Evolutionary conservation across 441 rosid genomes (phyloP).

Genomic region (Pelargonium myrrhifolium): DNA sequence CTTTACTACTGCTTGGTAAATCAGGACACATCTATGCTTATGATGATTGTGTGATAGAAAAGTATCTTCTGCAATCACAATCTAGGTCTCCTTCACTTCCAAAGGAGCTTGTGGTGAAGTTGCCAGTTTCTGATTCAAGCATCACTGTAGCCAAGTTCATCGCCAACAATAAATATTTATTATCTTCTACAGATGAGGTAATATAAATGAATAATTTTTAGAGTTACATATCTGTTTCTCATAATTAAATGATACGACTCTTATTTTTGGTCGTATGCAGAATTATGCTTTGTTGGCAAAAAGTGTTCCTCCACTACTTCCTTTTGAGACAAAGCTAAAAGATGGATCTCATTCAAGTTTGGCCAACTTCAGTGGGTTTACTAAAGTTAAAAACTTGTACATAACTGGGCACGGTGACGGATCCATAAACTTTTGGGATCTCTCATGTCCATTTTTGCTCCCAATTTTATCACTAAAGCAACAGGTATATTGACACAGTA

Average conservation of each 20-base stretch:
- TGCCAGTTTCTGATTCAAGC: conserved; percentile 62
- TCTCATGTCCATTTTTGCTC: conserved; percentile 54
- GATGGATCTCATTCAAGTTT: conserved; percentile 36
- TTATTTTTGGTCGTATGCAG: conserved; percentile 27
- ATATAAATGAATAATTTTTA: conserved; percentile 10
- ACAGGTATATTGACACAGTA: conserved; percentile 41
- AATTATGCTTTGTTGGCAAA: conserved; percentile 48
- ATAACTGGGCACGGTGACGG: conserved; percentile 88
- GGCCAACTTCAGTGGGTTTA: conserved; percentile 53
- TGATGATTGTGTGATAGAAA: conserved; percentile 71
- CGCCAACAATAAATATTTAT: conserved; percentile 36
- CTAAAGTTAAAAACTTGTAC: conserved; percentile 68
- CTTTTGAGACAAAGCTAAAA: conserved; percentile 46
- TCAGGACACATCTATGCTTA: conserved; percentile 69
- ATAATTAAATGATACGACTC: background rate
- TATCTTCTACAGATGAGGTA: conserved; percentile 61
- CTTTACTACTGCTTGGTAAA: conserved; percentile 61
- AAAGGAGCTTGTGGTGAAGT: conserved; percentile 51
- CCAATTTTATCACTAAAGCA: conserved; percentile 62
- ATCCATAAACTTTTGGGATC: conserved; percentile 75
- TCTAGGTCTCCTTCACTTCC: conserved; percentile 70
- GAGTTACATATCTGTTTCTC: background rate
- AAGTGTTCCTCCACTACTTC: conserved; percentile 47
- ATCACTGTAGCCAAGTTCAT: conserved; percentile 55
- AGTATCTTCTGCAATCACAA: conserved; percentile 73